Evolutionary conservation across 2,329 filamentous ascomycete genomes (phyloP).

Genomic region (Colletotrichum cereale): DNA sequence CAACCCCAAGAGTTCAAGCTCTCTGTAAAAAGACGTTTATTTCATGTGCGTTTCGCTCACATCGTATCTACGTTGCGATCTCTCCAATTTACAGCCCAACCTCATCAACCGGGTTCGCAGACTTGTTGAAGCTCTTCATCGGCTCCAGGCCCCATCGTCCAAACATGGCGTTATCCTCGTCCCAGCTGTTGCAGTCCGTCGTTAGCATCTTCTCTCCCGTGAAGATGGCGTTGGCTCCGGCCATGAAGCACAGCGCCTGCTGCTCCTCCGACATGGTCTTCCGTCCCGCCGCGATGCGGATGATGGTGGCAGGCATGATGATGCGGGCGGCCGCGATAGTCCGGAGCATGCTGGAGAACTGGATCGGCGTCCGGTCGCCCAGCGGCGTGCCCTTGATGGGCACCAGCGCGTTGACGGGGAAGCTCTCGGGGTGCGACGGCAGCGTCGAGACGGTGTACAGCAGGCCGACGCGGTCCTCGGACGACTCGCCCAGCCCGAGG

Average conservation of each 20-base stretch:
- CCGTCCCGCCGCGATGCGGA: constrained; percentile 86
- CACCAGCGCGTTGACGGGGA: constrained; percentile 91
- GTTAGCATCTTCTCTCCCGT: constrained; percentile 97
- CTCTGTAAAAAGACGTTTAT: no score
- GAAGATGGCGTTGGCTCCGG: constrained; percentile 93
- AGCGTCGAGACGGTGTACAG: constrained; percentile 86
- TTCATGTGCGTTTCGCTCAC: not conserved
- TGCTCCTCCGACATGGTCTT: constrained; percentile 90
- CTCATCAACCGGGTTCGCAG: constrained; percentile 36
- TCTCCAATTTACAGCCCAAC: not conserved
- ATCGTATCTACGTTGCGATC: not conserved
- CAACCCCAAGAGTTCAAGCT: not conserved
- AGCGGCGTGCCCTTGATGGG: constrained; percentile 92
- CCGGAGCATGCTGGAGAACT: constrained; percentile 82
- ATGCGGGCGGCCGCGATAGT: constrained; percentile 88
- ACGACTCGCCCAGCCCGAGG: constrained; percentile 83
- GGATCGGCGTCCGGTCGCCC: constrained; percentile 78
- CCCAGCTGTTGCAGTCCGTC: constrained; percentile 91
- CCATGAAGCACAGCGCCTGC: constrained; percentile 90
- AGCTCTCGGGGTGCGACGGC: constrained; percentile 86
- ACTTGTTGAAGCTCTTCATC: constrained; percentile 71
- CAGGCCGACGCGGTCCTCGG: constrained; percentile 84
- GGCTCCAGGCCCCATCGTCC: constrained; percentile 83
- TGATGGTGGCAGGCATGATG: constrained; percentile 87
- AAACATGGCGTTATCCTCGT: constrained; percentile 88